Conservation (phyloP, 768 basidiomycete species). For the Tephrocybe sp. region DNA sequence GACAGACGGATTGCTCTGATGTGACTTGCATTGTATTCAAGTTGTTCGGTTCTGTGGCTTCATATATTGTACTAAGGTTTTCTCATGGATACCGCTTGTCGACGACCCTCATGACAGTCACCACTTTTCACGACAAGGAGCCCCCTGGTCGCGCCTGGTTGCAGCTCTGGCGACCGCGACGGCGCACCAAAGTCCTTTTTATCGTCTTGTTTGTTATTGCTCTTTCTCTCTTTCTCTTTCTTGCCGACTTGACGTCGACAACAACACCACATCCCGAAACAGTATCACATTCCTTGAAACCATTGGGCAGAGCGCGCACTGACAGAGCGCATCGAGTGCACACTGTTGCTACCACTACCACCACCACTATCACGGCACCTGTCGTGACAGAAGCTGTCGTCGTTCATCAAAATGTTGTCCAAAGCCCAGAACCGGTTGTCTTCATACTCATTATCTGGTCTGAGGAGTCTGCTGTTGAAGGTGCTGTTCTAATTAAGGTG, state of each 20-base stretch:
- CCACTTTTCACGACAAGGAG: background rate
- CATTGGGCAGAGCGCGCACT: background rate
- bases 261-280: background rate
- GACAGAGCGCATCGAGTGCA: background rate
- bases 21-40: background rate
- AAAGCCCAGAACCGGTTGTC: conserved; percentile 30
- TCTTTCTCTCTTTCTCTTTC: conserved; percentile 20
- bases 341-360: conserved; percentile 1
- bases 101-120: background rate
- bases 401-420: conserved; percentile 1
- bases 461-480: conserved; percentile 39
- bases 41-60: background rate
- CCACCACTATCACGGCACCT: conserved; percentile 15
- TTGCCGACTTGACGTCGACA: conserved; percentile 10
- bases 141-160: background rate
- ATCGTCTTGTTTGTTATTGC: conserved; percentile 13
- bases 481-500: conserved; percentile 43
- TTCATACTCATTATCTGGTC: conserved; percentile 47
- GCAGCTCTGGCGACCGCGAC: conserved; percentile 11
- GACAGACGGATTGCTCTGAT: too few relatives aligned
- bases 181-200: conserved; percentile 19
- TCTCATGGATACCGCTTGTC: background rate
- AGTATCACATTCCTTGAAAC: conserved; percentile 8
- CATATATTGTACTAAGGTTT: background rate
- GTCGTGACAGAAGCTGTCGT: conserved; percentile 12